These are phyloP conservation scores for Spatholobus suberectus DNA, from an alignment of 306 rosid genomes.

Conservation along the genomic window DNA sequence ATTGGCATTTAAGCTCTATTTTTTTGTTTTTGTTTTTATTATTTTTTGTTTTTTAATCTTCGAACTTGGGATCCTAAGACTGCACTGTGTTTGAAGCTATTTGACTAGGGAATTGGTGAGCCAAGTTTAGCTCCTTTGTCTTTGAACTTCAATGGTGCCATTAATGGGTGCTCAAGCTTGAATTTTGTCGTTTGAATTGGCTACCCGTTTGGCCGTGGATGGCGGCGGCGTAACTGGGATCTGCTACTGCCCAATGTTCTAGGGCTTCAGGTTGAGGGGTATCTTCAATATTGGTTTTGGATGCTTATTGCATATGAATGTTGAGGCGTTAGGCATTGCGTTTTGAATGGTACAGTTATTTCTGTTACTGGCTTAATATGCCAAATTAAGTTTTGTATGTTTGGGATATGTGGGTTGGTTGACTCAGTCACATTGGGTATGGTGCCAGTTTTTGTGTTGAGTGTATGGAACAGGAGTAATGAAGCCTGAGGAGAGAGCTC, in stretches of 20 bases:
- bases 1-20: slow-evolving; percentile 39
- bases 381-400: slow-evolving; percentile 41
- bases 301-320: slow-evolving; percentile 33
- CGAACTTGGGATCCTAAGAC: slow-evolving; percentile 49
- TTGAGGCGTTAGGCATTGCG: slow-evolving; percentile 27
- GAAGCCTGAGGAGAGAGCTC: slow-evolving; percentile 23
- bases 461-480: slow-evolving; percentile 5
- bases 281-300: slow-evolving; percentile 42
- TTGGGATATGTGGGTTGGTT: slow-evolving; percentile 46
- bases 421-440: slow-evolving; percentile 49
- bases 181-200: slow-evolving; percentile 37
- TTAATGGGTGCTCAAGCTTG: slow-evolving; percentile 39
- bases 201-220: not conserved
- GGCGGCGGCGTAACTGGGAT: slow-evolving; percentile 23
- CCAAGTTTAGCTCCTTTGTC: slow-evolving; percentile 14
- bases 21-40: slow-evolving; percentile 25
- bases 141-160: slow-evolving; percentile 24
- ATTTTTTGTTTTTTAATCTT: slow-evolving; percentile 19
- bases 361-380: slow-evolving; percentile 30
- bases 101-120: slow-evolving; percentile 54
- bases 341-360: slow-evolving; percentile 49
- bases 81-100: slow-evolving; percentile 37
- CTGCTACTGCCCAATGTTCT: slow-evolving; percentile 38
- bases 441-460: slow-evolving; percentile 37
- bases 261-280: slow-evolving; percentile 53